Evolutionary conservation across 805 yeast genomes (phyloP).

Genomic region (Kodamaea restingae): DNA sequence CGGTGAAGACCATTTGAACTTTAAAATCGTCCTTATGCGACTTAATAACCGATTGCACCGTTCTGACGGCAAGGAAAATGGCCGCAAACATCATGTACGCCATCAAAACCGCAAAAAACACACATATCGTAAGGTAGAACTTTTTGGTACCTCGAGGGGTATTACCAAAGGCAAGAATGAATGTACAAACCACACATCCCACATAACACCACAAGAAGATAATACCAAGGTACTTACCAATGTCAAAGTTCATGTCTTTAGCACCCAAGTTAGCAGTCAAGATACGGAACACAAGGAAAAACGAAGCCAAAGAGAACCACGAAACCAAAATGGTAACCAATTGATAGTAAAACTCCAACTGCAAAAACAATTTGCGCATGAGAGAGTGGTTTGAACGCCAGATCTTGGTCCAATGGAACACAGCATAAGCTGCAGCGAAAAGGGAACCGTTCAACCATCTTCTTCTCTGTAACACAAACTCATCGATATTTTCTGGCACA

Average conservation of each 20-base stretch:
- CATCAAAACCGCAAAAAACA: constrained; percentile 85
- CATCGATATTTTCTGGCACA: constrained; percentile 93
- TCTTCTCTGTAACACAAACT: constrained; percentile 92
- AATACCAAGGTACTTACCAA: constrained; percentile 75
- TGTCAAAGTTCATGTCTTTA: constrained; percentile 54
- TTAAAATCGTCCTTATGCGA: constrained; percentile 40
- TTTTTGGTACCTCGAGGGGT: constrained; percentile 85
- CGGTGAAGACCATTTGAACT: constrained; percentile 49
- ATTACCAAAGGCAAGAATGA: constrained; percentile 88
- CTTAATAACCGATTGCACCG: constrained; percentile 55
- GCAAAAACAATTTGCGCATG: constrained; percentile 74
- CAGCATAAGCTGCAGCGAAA: constrained; percentile 91
- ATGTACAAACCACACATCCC: constrained; percentile 75
- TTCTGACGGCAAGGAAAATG: constrained; percentile 68
- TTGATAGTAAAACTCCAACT: constrained; percentile 86
- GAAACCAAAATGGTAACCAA: constrained; percentile 75
- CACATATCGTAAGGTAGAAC: constrained; percentile 70
- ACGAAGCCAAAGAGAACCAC: constrained; percentile 89
- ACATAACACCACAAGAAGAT: constrained; percentile 82
- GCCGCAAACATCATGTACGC: constrained; percentile 86
- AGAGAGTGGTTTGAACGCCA: constrained; percentile 87
- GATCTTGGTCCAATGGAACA: constrained; percentile 77
- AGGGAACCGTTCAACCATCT: constrained; percentile 98
- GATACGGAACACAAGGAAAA: constrained; percentile 87
- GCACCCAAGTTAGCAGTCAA: constrained; percentile 76